A percentile compares a stretch with the other conserved stretches of the same genome.
Conservation (phyloP, 768 basidiomycete genomes). For the Lactarius evosmus region DNA sequence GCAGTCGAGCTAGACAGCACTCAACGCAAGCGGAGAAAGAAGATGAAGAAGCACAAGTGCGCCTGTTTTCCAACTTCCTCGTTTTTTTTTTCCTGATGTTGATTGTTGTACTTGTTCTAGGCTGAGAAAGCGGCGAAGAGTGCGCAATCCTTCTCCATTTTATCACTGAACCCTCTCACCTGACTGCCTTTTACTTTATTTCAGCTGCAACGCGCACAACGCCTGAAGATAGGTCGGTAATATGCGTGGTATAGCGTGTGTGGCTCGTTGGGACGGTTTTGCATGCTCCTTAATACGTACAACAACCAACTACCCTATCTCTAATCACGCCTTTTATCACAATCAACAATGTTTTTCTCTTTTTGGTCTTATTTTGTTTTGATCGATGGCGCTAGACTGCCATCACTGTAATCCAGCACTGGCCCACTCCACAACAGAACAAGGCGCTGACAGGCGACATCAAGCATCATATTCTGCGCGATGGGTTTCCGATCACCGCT, state of each 20-base stretch:
- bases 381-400: too few relatives aligned
- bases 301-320: neutral
- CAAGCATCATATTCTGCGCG: too few relatives aligned
- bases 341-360: neutral
- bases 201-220: slow-evolving; percentile 26
- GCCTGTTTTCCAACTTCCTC: slow-evolving; percentile 35
- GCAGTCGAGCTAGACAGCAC: slow-evolving; percentile 74
- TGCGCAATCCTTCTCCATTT: slow-evolving; percentile 37
- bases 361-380: neutral
- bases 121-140: slow-evolving; percentile 88
- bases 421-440: too few relatives aligned
- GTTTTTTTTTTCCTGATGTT: slow-evolving; percentile 16
- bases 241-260: neutral
- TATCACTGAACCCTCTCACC: neutral
- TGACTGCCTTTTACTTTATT: neutral
- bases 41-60: slow-evolving; percentile 98
- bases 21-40: slow-evolving; percentile 82
- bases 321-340: slow-evolving; percentile 3
- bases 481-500: too few relatives aligned
- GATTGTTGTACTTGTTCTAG: slow-evolving; percentile 38
- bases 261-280: slow-evolving; percentile 6
- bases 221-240: slow-evolving; percentile 28
- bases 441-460: too few relatives aligned
- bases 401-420: too few relatives aligned
- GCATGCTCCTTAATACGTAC: slow-evolving; percentile 2